A percentile compares a stretch with the other conserved stretches of the same genome.
Evolutionary conservation across 169 alveolate species (phyloP).

Genomic region (Plasmodium falciparum): DNA sequence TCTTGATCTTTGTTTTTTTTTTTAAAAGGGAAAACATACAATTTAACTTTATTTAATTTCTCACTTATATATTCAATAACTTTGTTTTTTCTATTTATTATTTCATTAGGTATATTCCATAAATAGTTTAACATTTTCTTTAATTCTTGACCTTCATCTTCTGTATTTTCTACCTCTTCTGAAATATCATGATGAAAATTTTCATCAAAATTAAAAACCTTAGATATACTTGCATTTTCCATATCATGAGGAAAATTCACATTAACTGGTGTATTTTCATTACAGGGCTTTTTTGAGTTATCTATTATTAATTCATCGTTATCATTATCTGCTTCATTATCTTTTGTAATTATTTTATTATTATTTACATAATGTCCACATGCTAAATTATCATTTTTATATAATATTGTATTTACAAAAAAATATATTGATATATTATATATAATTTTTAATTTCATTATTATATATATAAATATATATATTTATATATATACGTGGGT

Average conservation of each 20-base stretch:
- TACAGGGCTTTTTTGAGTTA: not conserved
- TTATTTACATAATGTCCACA: not conserved
- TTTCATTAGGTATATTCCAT: not conserved
- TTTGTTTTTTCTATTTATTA: not conserved
- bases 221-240: not conserved
- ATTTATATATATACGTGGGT: not conserved
- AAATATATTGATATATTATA: not conserved
- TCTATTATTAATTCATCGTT: not conserved
- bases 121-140: not conserved
- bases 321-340: not conserved
- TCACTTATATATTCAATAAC: not conserved
- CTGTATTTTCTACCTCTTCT: not conserved
- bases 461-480: not conserved
- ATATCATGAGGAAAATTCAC: not conserved
- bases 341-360: not conserved
- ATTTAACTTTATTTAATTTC: not conserved
- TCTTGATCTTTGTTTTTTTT: too few relatives aligned
- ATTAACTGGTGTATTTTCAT: not conserved
- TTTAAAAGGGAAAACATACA: not conserved
- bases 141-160: not conserved
- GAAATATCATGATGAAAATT: not conserved
- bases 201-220: not conserved
- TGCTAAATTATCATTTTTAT: not conserved
- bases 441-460: slow-evolving; percentile 1
- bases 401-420: not conserved